phyloP scores from a whole-genome alignment of 2,329 filamentous ascomycete species.

The Sclerotinia subarctica region DNA sequence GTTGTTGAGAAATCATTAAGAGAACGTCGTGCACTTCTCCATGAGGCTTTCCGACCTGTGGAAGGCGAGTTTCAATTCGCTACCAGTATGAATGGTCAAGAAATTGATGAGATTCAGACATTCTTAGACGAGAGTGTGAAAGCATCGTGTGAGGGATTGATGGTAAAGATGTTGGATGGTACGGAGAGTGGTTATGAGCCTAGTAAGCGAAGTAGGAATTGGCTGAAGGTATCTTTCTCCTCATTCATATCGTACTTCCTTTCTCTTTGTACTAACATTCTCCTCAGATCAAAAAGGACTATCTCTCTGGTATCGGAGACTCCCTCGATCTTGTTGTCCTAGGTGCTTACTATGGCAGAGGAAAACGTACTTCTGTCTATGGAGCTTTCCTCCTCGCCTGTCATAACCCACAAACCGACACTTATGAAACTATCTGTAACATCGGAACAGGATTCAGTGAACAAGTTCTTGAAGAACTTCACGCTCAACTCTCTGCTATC shows the following conservation, averaged over 20 bases:
- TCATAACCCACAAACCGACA: slow-evolving; percentile 76
- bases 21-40: slow-evolving; percentile 74
- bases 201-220: slow-evolving; percentile 93
- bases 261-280: slow-evolving; percentile 16
- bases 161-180: slow-evolving; percentile 99
- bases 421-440: slow-evolving; percentile 95
- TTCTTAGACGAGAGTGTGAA: slow-evolving; percentile 95
- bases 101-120: slow-evolving; percentile 88
- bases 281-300: slow-evolving; percentile 91
- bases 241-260: neutral
- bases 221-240: slow-evolving; percentile 74
- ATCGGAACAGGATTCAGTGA: slow-evolving; percentile 98
- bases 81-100: slow-evolving; percentile 78
- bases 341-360: slow-evolving; percentile 89
- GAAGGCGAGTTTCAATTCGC: slow-evolving; percentile 94
- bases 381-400: slow-evolving; percentile 94
- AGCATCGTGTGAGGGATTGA: slow-evolving; percentile 91
- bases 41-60: slow-evolving; percentile 67
- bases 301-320: slow-evolving; percentile 88
- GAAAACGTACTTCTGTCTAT: slow-evolving; percentile 93
- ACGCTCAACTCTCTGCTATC: slow-evolving; percentile 69
- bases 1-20: slow-evolving; percentile 84
- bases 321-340: slow-evolving; percentile 95
- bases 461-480: slow-evolving; percentile 83
- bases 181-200: slow-evolving; percentile 92